phyloP scores from a whole-genome alignment of 164 flowering plant species.

The Nymphaea colorata region DNA sequence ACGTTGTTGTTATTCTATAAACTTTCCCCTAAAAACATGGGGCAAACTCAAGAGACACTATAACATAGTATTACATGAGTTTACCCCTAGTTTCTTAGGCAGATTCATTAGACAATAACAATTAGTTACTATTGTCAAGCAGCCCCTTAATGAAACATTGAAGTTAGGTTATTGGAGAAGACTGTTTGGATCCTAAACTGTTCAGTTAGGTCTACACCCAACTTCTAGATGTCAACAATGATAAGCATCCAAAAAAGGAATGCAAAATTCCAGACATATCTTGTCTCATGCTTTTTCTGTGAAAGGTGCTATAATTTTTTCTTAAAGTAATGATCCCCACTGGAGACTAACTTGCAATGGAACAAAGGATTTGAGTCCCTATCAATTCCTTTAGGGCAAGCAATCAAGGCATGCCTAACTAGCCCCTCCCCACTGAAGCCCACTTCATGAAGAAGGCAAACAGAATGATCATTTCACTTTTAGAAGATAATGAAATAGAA shows the following conservation, averaged over 20 bases:
- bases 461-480: too few species aligned
- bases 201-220: background rate
- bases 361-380: background rate
- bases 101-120: too few species aligned
- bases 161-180: background rate
- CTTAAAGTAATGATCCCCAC: background rate
- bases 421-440: too few species aligned
- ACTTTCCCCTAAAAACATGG: background rate
- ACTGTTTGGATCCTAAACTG: background rate
- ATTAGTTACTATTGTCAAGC: too few species aligned
- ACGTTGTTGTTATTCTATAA: background rate
- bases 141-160: too few species aligned
- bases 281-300: background rate
- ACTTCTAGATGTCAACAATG: background rate
- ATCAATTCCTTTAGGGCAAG: background rate
- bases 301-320: background rate
- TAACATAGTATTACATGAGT: background rate
- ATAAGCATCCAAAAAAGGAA: background rate
- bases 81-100: background rate
- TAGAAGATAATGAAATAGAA: too few species aligned
- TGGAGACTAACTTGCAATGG: background rate
- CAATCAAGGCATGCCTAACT: background rate
- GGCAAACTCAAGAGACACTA: background rate
- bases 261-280: background rate
- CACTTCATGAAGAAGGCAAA: too few species aligned